Evolutionary conservation across 2,329 filamentous ascomycete species (phyloP), one percentile per base, ranked within the genome.

Genomic region (Exutisphaerella laricina): DNA sequence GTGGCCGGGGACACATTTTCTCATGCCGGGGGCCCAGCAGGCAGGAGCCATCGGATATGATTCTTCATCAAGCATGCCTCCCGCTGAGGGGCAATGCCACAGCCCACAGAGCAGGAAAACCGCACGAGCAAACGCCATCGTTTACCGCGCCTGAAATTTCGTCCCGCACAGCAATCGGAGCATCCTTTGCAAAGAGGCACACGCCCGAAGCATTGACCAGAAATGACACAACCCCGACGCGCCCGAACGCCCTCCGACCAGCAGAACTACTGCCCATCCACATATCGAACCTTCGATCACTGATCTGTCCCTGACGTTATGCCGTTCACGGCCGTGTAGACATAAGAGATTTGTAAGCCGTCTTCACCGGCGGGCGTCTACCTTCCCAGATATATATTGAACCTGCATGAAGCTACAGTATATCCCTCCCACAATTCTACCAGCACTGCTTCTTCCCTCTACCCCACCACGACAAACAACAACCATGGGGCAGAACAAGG

Each of bases 401-500:
- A 35, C 20, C 17, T 26, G 4, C 9, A n/a, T 23, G 17, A 6
- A 17, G 14, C 22, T 12, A 39, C 6, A 20, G 14, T 8, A 28
- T 8, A n/a, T 4, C 20, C 18, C 31, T 22, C 34, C 28, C 9
- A 21, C 22, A 35, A 6, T 18, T 7, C 8, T 29, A 29, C 21
- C 12, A 21, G 12, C 17, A 18, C 13, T 3, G 16, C n/a, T 17
- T 23, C 10, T 8, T 17, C 10, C 35, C 12, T 2, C 3, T n/a
- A 17, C 35, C 22, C 17, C 35, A 6, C 18, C 17, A 33, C 21
- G 38, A 43, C 39, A 16, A 5, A 35, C 1, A 14, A 36, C 46
- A 68, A 29, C n/a, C 28, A 74, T 75, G 71, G 70, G 72, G 53
- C 71, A 77, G 48, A 92, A 89, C 78, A 88, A 87, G 70, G 78